Percentiles rank a stretch among this genome's conserved stretches.
phyloP scores from a whole-genome alignment of 2,329 filamentous ascomycete genomes.

The Huntiella omanensis region DNA sequence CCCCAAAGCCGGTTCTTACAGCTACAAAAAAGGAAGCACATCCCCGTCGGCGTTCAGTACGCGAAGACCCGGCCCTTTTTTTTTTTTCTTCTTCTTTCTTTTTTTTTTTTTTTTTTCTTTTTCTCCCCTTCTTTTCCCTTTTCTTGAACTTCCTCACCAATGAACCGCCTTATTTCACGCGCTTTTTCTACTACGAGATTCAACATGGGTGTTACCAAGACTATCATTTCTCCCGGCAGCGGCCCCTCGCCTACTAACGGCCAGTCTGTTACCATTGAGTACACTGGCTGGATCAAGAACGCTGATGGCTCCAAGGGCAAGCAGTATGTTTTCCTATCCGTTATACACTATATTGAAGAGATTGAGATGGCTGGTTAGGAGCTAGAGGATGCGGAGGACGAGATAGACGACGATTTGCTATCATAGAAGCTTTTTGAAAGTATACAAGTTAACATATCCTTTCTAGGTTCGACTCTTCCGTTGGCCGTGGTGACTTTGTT shows the following conservation, averaged over 20 bases:
- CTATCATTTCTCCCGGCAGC: constrained; percentile 40
- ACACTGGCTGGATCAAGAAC: constrained; percentile 76
- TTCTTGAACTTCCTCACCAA: background rate
- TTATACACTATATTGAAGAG: background rate
- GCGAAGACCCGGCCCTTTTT: too few species aligned
- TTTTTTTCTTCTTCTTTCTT: background rate
- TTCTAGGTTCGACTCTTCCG: constrained; percentile 75
- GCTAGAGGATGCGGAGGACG: too few species aligned
- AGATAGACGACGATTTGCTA: background rate
- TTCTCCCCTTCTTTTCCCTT: background rate
- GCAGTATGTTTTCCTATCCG: constrained; percentile 37
- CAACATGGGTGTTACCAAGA: constrained; percentile 59
- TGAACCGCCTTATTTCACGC: constrained; percentile 2
- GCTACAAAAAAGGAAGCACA: too few species aligned
- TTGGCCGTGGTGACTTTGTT: constrained; percentile 56
- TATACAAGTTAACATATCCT: background rate
- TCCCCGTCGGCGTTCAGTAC: too few species aligned
- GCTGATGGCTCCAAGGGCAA: constrained; percentile 43
- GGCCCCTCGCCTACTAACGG: constrained; percentile 41
- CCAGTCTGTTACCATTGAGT: constrained; percentile 70
- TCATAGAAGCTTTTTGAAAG: background rate
- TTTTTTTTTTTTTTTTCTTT: background rate
- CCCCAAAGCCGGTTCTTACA: background rate
- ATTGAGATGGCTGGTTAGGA: too few species aligned
- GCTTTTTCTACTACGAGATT: background rate